Evolutionary conservation across 805 yeast genomes (phyloP).

Genomic region (Candida maltosa): DNA sequence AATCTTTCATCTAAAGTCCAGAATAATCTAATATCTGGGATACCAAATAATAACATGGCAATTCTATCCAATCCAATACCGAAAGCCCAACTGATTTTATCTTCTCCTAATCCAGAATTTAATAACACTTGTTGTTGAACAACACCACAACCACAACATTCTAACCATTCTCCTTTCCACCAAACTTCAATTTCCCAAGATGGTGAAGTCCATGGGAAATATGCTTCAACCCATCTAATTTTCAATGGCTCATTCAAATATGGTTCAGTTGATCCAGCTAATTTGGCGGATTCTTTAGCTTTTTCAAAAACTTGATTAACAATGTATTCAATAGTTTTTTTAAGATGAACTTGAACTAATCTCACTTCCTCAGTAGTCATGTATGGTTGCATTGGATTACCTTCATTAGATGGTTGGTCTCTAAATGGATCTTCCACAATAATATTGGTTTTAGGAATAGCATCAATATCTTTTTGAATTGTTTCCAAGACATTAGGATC

Average conservation of each 20-base stretch:
- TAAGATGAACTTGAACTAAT: constrained; percentile 72
- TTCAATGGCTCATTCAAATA: constrained; percentile 71
- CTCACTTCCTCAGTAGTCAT: constrained; percentile 70
- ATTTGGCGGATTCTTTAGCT: constrained; percentile 59
- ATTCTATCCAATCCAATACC: constrained; percentile 93
- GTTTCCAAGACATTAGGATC: constrained; percentile 41
- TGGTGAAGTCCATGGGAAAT: constrained; percentile 98
- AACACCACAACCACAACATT: constrained; percentile 94
- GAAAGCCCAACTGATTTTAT: constrained; percentile 92
- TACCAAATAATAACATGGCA: constrained; percentile 92
- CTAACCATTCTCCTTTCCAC: constrained; percentile 99
- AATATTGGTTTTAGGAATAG: constrained; percentile 65
- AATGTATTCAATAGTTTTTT: constrained; percentile 78
- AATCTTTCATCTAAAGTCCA: constrained; percentile 88
- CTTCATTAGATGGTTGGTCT: constrained; percentile 44
- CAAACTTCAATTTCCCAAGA: constrained; percentile 98
- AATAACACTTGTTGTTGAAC: constrained; percentile 75
- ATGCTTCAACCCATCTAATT: constrained; percentile 92
- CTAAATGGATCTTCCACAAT: constrained; percentile 70
- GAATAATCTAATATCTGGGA: constrained; percentile 90
- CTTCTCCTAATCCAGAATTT: constrained; percentile 60
- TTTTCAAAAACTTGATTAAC: constrained; percentile 79
- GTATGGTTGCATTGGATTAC: constrained; percentile 77
- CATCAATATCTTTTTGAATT: constrained; percentile 50
- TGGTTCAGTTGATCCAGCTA: constrained; percentile 55